Conservation (phyloP, 768 basidiomycete species). For the Peribolospora baueri region DNA sequence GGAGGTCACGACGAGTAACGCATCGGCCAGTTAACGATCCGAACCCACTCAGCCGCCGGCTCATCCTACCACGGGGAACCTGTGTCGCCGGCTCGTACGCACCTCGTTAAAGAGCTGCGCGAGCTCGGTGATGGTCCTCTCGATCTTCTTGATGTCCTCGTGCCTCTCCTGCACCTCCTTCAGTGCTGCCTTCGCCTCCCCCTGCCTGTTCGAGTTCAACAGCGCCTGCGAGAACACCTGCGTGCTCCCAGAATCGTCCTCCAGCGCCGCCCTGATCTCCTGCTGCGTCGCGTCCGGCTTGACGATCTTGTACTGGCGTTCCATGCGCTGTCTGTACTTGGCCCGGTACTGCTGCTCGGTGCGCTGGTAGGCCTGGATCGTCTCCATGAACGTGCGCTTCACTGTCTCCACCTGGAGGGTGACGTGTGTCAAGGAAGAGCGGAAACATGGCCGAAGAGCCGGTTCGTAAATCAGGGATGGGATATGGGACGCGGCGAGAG, state of each 20-base stretch:
- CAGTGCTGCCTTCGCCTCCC: constrained; percentile 54
- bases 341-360: constrained; percentile 46
- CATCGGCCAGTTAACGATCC: neutral
- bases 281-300: constrained; percentile 67
- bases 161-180: constrained; percentile 74
- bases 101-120: constrained; percentile 67
- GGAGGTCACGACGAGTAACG: neutral
- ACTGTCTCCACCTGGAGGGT: constrained; percentile 6
- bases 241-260: constrained; percentile 35
- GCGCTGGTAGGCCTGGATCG: constrained; percentile 49
- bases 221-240: constrained; percentile 46
- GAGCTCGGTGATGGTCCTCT: constrained; percentile 56
- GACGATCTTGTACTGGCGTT: constrained; percentile 30
- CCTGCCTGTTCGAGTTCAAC: constrained; percentile 42
- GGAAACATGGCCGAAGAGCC: neutral
- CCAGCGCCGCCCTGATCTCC: constrained; percentile 47
- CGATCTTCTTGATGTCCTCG: constrained; percentile 58
- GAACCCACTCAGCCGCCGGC: neutral
- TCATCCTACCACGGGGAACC: neutral
- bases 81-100: neutral
- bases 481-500: neutral
- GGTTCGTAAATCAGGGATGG: neutral
- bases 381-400: constrained; percentile 46
- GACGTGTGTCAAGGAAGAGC: neutral
- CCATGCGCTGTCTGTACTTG: constrained; percentile 40